Percentiles rank a stretch among this genome's conserved stretches.
Evolutionary conservation across 352 stramenopile species (phyloP).

Genomic region (Globisporangium cederbergense): DNA sequence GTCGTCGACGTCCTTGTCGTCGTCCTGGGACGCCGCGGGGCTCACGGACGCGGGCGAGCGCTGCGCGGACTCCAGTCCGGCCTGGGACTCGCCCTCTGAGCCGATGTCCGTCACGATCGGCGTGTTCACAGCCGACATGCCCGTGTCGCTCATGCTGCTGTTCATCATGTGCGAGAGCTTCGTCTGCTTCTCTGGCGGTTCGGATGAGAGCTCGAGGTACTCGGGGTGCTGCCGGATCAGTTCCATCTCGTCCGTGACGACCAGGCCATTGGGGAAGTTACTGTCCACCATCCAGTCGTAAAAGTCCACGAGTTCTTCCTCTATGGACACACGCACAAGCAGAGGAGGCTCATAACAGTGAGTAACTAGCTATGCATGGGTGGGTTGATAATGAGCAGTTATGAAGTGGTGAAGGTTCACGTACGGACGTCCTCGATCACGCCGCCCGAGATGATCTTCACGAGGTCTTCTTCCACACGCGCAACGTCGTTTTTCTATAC

Average conservation of each 20-base stretch:
- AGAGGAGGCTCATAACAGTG: not conserved
- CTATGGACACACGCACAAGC: conserved; percentile 11
- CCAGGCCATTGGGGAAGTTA: conserved; percentile 62
- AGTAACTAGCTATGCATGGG: not conserved
- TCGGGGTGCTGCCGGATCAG: conserved; percentile 79
- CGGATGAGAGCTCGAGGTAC: conserved; percentile 64
- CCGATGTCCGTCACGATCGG: conserved; percentile 65
- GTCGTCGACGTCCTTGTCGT: conserved; percentile 76
- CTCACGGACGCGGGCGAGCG: conserved; percentile 64
- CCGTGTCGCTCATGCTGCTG: conserved; percentile 27
- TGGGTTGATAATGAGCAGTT: not conserved
- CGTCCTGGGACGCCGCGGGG: conserved; percentile 48
- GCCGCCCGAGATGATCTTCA: conserved; percentile 75
- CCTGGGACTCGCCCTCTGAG: conserved; percentile 61
- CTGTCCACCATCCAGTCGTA: conserved; percentile 86
- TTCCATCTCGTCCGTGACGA: conserved; percentile 79
- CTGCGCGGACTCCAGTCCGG: conserved; percentile 56
- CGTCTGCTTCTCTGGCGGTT: conserved; percentile 33
- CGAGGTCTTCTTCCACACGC: conserved; percentile 78
- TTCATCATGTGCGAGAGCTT: conserved; percentile 24
- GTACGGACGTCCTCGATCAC: conserved; percentile 76
- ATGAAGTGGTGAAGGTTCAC: conserved; percentile 11
- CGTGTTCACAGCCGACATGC: conserved; percentile 60
- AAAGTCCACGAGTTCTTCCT: conserved; percentile 85
- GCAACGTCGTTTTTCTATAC: conserved; percentile 75